Evolutionary conservation across 2,329 filamentous ascomycete species (phyloP), one percentile per base, ranked within the genome.

Genomic region (Colletotrichum endophyticum): DNA sequence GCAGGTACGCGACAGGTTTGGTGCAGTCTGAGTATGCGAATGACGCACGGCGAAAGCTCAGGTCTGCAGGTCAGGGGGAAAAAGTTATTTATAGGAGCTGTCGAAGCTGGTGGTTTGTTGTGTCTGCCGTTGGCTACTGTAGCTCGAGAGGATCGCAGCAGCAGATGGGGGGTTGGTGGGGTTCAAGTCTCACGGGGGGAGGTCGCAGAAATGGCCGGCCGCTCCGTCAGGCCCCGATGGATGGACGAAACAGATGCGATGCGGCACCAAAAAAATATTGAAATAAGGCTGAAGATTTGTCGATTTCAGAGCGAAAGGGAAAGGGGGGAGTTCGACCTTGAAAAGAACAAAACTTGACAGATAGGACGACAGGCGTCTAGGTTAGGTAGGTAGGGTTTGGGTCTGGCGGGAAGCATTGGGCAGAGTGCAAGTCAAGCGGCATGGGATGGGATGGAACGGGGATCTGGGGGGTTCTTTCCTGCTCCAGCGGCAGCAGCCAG

Each of bases 51-150:
- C 61, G 66, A 75, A 49, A 63, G 63, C 61, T 77, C 72, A 64
- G 44, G 66, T 76, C 72, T 75, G 72, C 75, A 72, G 75, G 66
- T 28, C 74, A 69, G 66, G 70, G 64, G 49, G 28, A 27, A 66
- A 74, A 76, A 77, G 78, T 79, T 80, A 79, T 80, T 79, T 79
- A 79, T 80, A 79, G 79, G 79, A 80, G 76, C 78, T 77, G 44
- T 72, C 49, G n/a, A 73, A 78, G 72, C 64, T 73, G 72, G 77
- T 67, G 34, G 69, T 30, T 61, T 76, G 57, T 61, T 22, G 76
- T 78, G 76, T 70, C 67, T 73, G 71, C 69, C 39, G 71, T 70
- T 76, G 73, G 69, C 36, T 75, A 39, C 61, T 64, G 39, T 75
- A 34, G 39, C 68, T 27, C 53, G 63, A 64, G 71, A 70, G 63